Evolutionary conservation across 208 protist species (phyloP).

Genomic region (Naegleria fowleri): DNA sequence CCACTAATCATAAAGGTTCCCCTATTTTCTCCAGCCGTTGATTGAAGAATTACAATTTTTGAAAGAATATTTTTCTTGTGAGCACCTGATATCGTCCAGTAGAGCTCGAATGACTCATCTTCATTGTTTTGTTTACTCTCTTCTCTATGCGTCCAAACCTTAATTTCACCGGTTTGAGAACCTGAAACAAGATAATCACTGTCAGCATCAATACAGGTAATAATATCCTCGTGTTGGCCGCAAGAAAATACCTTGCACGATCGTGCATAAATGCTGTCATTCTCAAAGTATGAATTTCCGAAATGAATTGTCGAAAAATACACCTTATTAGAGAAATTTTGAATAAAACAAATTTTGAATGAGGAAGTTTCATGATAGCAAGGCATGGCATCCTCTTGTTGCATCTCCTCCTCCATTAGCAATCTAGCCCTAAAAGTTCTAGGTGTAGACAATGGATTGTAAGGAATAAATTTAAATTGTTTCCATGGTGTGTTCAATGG

Average conservation of each 20-base stretch:
- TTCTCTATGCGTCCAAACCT: not conserved
- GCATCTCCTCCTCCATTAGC: not conserved
- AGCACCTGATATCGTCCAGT: not conserved
- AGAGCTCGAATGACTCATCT: not conserved
- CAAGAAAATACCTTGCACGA: not conserved
- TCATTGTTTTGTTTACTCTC: not conserved
- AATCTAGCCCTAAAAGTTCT: not conserved
- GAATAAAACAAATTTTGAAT: not conserved
- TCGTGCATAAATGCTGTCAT: not conserved
- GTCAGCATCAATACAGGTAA: not conserved
- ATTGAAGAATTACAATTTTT: not conserved
- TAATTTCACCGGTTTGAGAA: not conserved
- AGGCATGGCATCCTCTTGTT: not conserved
- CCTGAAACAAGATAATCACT: not conserved
- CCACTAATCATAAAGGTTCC: not conserved
- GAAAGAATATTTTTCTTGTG: not conserved
- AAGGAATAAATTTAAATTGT: not conserved
- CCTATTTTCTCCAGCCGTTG: not conserved
- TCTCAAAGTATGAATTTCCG: not conserved
- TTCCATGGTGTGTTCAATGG: not conserved
- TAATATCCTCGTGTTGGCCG: not conserved
- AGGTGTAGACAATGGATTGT: not conserved
- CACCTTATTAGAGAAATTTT: not conserved
- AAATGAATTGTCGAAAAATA: not conserved
- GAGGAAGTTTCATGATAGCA: not conserved